These are phyloP conservation scores for Petunia hybrid DNA, from an alignment of 305 asterid species.

Conservation along the genomic window DNA sequence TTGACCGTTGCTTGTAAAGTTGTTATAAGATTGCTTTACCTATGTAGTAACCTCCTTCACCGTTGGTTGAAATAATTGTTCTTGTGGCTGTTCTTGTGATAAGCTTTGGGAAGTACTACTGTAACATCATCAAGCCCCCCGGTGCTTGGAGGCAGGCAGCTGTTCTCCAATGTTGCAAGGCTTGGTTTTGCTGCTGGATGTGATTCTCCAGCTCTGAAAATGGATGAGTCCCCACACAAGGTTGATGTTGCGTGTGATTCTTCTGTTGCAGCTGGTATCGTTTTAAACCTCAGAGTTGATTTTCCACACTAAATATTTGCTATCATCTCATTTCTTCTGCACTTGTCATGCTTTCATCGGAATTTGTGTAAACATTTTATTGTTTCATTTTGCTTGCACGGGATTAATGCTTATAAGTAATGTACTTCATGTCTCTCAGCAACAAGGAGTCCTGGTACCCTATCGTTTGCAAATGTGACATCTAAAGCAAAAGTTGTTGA, in stretches of 20 bases:
- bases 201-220: slow-evolving; percentile 73
- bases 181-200: slow-evolving; percentile 94
- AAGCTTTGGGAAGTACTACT: slow-evolving; percentile 78
- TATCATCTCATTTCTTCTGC: neutral
- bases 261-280: slow-evolving; percentile 46
- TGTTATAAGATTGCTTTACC: neutral
- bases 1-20: neutral
- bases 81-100: slow-evolving; percentile 28
- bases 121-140: slow-evolving; percentile 65
- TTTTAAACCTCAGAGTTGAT: neutral
- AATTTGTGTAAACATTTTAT: neutral
- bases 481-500: slow-evolving; percentile 65
- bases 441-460: slow-evolving; percentile 46
- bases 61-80: slow-evolving; percentile 27
- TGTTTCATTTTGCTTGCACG: neutral
- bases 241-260: slow-evolving; percentile 45
- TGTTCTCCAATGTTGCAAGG: slow-evolving; percentile 86
- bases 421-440: slow-evolving; percentile 45
- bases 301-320: slow-evolving; percentile 7
- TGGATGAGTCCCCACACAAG: slow-evolving; percentile 45
- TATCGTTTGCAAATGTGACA: slow-evolving; percentile 72
- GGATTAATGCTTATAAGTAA: slow-evolving; percentile 29
- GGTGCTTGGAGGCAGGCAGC: slow-evolving; percentile 56
- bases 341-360: neutral
- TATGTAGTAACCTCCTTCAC: neutral